Conservation (phyloP, 106 monocot genomes). For the Acorus gramineus region DNA sequence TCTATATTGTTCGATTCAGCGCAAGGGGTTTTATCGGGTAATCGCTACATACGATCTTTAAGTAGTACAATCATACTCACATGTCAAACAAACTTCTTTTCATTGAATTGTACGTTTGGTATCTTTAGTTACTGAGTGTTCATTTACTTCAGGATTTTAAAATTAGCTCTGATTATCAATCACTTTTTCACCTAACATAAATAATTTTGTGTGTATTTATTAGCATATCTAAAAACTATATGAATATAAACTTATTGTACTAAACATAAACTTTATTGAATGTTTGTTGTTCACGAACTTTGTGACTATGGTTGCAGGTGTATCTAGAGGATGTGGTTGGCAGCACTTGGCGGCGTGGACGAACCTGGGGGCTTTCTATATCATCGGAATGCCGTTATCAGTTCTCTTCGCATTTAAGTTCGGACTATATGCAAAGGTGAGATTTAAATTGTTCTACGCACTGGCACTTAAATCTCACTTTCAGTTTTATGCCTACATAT, state of each 20-base stretch:
- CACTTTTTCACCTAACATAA: too few species aligned
- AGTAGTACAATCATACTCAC: too few species aligned
- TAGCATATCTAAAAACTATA: too few species aligned
- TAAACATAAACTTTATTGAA: too few species aligned
- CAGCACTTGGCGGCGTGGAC: constrained; percentile 87
- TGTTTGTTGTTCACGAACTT: background rate
- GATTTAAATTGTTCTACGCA: background rate
- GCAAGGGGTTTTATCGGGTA: constrained; percentile 79
- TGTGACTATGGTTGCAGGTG: constrained; percentile 26
- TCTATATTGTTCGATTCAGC: constrained; percentile 72
- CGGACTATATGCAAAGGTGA: constrained; percentile 38
- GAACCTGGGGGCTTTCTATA: constrained; percentile 59
- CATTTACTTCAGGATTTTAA: too few species aligned
- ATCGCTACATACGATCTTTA: background rate
- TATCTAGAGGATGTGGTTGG: constrained; percentile 91
- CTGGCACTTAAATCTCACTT: background rate
- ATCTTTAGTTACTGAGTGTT: too few species aligned
- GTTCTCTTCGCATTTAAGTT: constrained; percentile 50
- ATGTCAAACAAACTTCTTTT: too few species aligned
- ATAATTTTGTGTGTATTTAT: too few species aligned
- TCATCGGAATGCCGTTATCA: constrained; percentile 61
- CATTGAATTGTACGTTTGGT: too few species aligned
- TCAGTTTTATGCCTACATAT: too few species aligned
- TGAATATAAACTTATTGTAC: too few species aligned
- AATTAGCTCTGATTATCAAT: too few species aligned